phyloP scores from a whole-genome alignment of 768 basidiomycete genomes.

The Lactarius evosmus region DNA sequence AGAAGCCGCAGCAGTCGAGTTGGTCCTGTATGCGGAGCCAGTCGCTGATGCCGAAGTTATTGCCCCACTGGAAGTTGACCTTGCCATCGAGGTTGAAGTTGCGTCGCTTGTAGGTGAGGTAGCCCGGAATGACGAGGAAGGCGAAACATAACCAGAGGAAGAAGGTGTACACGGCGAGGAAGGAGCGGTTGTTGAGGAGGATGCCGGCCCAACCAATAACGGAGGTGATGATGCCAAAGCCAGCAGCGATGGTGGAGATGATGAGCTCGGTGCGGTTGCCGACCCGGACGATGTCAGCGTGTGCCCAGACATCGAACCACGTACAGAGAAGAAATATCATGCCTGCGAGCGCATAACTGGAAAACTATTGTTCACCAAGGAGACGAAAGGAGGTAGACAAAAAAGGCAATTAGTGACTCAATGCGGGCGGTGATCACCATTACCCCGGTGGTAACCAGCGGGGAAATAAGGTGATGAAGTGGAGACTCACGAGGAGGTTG shows the following conservation, averaged over 20 bases:
- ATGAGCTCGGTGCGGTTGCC: constrained; percentile 67
- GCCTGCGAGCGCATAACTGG: constrained; percentile 55
- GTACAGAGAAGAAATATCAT: constrained; percentile 67
- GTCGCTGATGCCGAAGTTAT: constrained; percentile 53
- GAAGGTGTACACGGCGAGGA: constrained; percentile 72
- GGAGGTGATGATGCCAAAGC: constrained; percentile 58
- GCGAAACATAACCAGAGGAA: constrained; percentile 72
- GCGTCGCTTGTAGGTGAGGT: constrained; percentile 69
- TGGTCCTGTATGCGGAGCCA: constrained; percentile 70
- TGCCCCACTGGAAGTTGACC: constrained; percentile 74
- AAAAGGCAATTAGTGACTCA: constrained; percentile 5
- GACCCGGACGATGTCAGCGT: constrained; percentile 68
- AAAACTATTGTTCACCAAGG: constrained; percentile 42
- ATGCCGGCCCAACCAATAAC: constrained; percentile 77
- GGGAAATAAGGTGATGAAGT: not conserved
- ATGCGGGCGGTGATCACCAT: not conserved
- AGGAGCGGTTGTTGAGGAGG: constrained; percentile 78
- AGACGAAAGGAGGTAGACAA: not conserved
- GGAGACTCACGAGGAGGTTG: constrained; percentile 51
- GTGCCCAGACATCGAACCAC: constrained; percentile 71
- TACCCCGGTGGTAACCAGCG: not conserved
- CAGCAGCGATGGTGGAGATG: constrained; percentile 65
- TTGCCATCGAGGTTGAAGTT: constrained; percentile 82
- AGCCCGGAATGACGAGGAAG: constrained; percentile 70
- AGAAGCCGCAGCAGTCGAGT: constrained; percentile 79